Percentiles rank a stretch among this genome's conserved stretches.
Conservation (phyloP, 495 filamentous ascomycete species). For the Hypoxylon perforatum region DNA sequence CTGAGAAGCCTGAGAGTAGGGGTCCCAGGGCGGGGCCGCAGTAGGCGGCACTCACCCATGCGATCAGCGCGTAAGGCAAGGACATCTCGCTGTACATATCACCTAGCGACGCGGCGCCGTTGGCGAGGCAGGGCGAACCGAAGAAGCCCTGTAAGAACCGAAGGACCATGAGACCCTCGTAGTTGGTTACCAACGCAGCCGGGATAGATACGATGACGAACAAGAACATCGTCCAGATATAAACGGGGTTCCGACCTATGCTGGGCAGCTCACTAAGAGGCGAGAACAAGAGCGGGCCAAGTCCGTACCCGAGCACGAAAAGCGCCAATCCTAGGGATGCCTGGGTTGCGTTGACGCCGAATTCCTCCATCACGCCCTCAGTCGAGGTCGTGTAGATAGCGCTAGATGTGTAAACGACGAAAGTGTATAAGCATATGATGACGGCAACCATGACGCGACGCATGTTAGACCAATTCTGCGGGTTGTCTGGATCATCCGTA, state of each 20-base stretch:
- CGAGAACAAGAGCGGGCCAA: conserved; percentile 58
- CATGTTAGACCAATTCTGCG: conserved; percentile 63
- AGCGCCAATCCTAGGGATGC: conserved; percentile 65
- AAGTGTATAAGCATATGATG: conserved; percentile 63
- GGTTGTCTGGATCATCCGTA: conserved; percentile 64
- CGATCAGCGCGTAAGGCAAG: conserved; percentile 76
- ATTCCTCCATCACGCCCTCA: conserved; percentile 57
- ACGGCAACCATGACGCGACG: conserved; percentile 57
- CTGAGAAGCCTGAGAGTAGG: conserved; percentile 72
- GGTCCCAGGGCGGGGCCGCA: conserved; percentile 68
- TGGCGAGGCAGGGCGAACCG: conserved; percentile 79
- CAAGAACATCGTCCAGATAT: conserved; percentile 73
- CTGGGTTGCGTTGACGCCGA: conserved; percentile 62
- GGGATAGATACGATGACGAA: conserved; percentile 82
- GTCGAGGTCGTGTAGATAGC: conserved; percentile 62
- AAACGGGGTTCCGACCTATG: conserved; percentile 70
- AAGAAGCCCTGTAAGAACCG: conserved; percentile 82
- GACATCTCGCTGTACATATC: conserved; percentile 78
- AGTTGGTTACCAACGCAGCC: conserved; percentile 78
- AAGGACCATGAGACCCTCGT: conserved; percentile 75
- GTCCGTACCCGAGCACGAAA: conserved; percentile 71
- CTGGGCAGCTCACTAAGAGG: conserved; percentile 72
- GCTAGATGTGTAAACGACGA: conserved; percentile 60
- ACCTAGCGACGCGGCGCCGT: conserved; percentile 80
- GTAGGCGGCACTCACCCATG: conserved; percentile 64